Evolutionary conservation across 306 rosid species (phyloP), one percentile per base, ranked within the genome.

Genomic region (Prinsepia uniflora): DNA sequence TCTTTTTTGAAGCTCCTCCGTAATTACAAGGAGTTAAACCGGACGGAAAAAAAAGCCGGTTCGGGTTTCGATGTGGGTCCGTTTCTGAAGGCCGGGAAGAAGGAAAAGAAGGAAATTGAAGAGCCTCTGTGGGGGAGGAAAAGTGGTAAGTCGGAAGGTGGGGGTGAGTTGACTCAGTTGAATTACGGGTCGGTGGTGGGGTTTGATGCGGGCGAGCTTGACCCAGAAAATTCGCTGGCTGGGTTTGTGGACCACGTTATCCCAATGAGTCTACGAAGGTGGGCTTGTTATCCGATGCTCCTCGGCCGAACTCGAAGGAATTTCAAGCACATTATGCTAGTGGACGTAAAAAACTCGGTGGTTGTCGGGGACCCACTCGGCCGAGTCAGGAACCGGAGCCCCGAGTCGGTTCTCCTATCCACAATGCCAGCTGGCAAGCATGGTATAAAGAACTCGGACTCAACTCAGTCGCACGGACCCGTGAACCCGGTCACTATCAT

Each of bases 271-370:
- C 67, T 94, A 56, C 69, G 97, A 3, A 79, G 97, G 39, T 94
- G 99, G 99, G 95, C 96, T 2, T 90, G 96, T 54, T 94, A 89
- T 73, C 90, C 96, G 7, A 87, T 94, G 97, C 78, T 90, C 2
- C 86, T 94, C 10, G 97, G 96, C 39, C 95, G 99, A 40, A 86
- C 91, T 20, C 76, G 93, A 15, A 82, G 84, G 12, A 78, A 68
- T 42, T 94, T 90, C 87, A 94, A 89, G 77, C 92, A 83, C 68
- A 43, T 86, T 52, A 83, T 87, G 85, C 79, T 90, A 19, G 85
- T 82, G 3, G 97, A 86, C 67, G 87, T 75, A 22, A 87, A 82
- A 52, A 83, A 7, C 44, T 24, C 72, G 9, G 5, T 90, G 0
- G 45, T 94, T 3, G 53, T 86, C 7, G 77, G 82, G 0, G 99